Percentiles rank a stretch among this genome's conserved stretches.
phyloP scores from a whole-genome alignment of 2,329 filamentous ascomycete species.

The Pseudogymnoascus sp. region DNA sequence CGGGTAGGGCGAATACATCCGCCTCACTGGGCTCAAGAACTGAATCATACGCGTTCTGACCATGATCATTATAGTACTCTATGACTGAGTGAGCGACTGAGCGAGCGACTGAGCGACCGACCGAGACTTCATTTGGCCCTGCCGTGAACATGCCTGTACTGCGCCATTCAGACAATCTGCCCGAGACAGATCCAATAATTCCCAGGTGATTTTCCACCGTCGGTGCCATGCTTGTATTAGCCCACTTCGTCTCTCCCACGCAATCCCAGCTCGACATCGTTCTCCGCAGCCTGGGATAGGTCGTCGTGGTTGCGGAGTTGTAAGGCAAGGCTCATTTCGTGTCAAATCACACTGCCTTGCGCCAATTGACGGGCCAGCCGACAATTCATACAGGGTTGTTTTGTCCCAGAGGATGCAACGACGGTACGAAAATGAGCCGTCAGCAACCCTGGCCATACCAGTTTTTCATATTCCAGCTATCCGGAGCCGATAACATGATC shows the following conservation, averaged over 20 bases:
- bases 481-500: constrained; percentile 1
- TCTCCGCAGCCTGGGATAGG: background rate
- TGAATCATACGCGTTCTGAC: constrained; percentile 1
- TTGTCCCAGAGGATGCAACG: background rate
- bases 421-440: background rate
- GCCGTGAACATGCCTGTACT: background rate
- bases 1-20: background rate
- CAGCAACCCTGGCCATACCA: background rate
- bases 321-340: background rate
- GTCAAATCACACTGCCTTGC: background rate
- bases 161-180: constrained; percentile 2
- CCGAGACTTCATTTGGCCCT: background rate
- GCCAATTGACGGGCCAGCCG: background rate
- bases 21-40: background rate
- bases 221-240: background rate
- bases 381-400: constrained; percentile 1
- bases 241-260: constrained; percentile 3
- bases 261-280: background rate
- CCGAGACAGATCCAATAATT: constrained; percentile 8
- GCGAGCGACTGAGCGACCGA: background rate
- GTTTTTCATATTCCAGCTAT: background rate
- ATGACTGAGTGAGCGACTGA: background rate
- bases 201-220: background rate
- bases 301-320: background rate
- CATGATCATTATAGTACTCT: background rate